A percentile compares a stretch with the other conserved stretches of the same genome.
These are phyloP conservation scores for Neurospora sp. DNA, from an alignment of 495 filamentous ascomycete genomes.

Conservation along the genomic window DNA sequence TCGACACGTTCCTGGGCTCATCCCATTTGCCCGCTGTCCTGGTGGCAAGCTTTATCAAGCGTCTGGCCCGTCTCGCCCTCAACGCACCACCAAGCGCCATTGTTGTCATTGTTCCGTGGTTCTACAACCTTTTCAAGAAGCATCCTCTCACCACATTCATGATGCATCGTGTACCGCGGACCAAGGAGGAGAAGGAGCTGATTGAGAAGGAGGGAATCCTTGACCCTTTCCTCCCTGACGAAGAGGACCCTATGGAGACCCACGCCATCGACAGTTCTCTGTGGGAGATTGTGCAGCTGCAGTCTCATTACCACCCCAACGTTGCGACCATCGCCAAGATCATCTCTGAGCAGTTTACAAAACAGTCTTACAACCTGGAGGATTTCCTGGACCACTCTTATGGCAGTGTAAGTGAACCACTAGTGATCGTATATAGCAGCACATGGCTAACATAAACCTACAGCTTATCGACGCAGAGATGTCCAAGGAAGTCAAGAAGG, in stretches of 20 bases:
- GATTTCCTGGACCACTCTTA: slow-evolving; percentile 97
- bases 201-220: slow-evolving; percentile 57
- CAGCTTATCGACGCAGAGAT: slow-evolving; percentile 77
- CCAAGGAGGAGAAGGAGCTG: slow-evolving; percentile 41
- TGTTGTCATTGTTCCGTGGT: slow-evolving; percentile 79
- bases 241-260: slow-evolving; percentile 77
- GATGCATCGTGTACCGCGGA: slow-evolving; percentile 69
- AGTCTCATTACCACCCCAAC: slow-evolving; percentile 94
- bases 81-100: slow-evolving; percentile 80
- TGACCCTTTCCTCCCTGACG: slow-evolving; percentile 68
- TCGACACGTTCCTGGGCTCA: slow-evolving; percentile 86
- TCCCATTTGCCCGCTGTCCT: slow-evolving; percentile 85
- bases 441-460: slow-evolving; percentile 16
- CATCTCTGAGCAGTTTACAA: slow-evolving; percentile 94
- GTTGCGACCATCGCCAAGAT: slow-evolving; percentile 91
- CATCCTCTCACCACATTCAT: slow-evolving; percentile 91
- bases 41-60: slow-evolving; percentile 93
- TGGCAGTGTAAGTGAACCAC: slow-evolving; percentile 52
- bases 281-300: slow-evolving; percentile 87
- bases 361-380: slow-evolving; percentile 81
- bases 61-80: slow-evolving; percentile 68
- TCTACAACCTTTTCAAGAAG: slow-evolving; percentile 87
- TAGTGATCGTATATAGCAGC: neutral
- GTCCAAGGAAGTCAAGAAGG: slow-evolving; percentile 69
- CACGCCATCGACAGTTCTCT: slow-evolving; percentile 81